phyloP scores from a whole-genome alignment of 352 stramenopile species.

The Pythium volutum region DNA sequence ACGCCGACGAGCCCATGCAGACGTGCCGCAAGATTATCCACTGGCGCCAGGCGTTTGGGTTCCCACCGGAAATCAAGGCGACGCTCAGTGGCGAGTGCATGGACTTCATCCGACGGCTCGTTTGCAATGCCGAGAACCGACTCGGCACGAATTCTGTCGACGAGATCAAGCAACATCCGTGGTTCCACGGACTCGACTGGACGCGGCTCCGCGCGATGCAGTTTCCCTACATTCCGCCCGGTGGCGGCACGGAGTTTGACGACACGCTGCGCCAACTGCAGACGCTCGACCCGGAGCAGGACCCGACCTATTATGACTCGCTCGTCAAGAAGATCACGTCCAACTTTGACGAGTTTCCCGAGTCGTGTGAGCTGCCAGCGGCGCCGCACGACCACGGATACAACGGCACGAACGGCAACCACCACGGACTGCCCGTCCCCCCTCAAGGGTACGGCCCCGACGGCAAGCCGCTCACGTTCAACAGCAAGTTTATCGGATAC shows the following conservation, averaged over 20 bases:
- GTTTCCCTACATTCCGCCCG: conserved; percentile 88
- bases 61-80: conserved; percentile 59
- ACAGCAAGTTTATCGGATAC: conserved; percentile 91
- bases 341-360: conserved; percentile 98
- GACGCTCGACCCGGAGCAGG: conserved; percentile 49
- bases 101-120: conserved; percentile 91
- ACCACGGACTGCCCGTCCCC: conserved; percentile 26
- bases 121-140: conserved; percentile 93
- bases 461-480: conserved; percentile 83
- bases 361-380: conserved; percentile 57
- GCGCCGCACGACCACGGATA: conserved; percentile 23
- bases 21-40: conserved; percentile 96
- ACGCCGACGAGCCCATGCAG: conserved; percentile 95
- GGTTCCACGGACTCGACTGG: conserved; percentile 95
- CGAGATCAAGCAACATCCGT: conserved; percentile 97
- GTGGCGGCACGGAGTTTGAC: conserved; percentile 88
- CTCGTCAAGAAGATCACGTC: conserved; percentile 92
- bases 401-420: conserved; percentile 26
- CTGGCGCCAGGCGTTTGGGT: conserved; percentile 84
- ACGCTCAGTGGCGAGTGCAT: conserved; percentile 82
- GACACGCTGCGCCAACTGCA: conserved; percentile 92
- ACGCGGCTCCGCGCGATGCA: conserved; percentile 73
- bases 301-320: conserved; percentile 71
- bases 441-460: conserved; percentile 54
- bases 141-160: conserved; percentile 92